A percentile compares a stretch with the other conserved stretches of the same genome.
Conservation (phyloP, 495 filamentous ascomycete genomes). For the Trichoderma reesei region DNA sequence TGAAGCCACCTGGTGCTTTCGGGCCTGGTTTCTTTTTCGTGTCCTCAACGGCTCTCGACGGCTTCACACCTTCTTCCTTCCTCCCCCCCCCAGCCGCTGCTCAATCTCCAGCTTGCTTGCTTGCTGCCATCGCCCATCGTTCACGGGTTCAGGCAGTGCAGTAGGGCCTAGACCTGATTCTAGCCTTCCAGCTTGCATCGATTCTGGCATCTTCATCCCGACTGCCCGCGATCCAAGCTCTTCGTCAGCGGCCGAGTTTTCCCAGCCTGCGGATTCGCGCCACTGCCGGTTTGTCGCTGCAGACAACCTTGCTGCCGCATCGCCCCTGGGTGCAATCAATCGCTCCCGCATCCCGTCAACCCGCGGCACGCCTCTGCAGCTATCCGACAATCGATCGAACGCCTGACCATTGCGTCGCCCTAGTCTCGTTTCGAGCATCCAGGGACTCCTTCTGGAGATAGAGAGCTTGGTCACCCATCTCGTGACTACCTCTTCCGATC, state of each 20-base stretch:
- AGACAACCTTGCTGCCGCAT: neutral
- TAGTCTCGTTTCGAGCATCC: neutral
- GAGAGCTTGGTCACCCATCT: neutral
- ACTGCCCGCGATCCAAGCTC: neutral
- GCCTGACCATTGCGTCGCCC: neutral
- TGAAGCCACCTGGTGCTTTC: conserved; percentile 18
- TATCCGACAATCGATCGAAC: conserved; percentile 5
- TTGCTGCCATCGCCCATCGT: conserved; percentile 1
- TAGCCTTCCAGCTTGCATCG: neutral
- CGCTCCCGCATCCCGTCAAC: neutral
- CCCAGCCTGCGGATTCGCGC: neutral
- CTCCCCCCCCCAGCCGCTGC: too few species aligned
- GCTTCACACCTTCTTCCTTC: neutral
- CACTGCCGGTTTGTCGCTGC: neutral
- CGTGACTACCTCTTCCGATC: neutral
- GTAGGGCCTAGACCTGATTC: neutral
- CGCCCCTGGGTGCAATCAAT: neutral
- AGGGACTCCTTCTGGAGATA: neutral
- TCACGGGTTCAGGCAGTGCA: neutral
- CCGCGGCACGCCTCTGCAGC: neutral
- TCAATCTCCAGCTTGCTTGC: too few species aligned
- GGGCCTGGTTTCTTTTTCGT: too few species aligned
- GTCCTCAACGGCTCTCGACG: neutral
- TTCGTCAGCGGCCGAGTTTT: neutral
- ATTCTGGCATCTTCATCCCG: neutral